Percentiles rank a stretch among this genome's conserved stretches.
Evolutionary conservation across 208 protist genomes (phyloP).

Genomic region (Leishmania amazonensis): DNA sequence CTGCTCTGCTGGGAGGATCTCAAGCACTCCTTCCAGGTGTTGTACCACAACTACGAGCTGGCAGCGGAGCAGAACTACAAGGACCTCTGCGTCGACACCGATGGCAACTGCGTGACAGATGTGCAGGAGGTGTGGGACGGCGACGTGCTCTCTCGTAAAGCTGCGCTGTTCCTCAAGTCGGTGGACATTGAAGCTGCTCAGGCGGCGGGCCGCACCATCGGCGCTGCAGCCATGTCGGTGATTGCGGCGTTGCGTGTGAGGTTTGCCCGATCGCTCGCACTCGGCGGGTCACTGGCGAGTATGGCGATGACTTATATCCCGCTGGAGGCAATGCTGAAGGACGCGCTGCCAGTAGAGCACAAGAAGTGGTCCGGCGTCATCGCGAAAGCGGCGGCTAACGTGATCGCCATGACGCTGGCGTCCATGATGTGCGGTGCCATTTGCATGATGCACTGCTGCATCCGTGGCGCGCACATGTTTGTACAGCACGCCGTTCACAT

Average conservation of each 20-base stretch:
- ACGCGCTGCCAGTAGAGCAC: slow-evolving; percentile 52
- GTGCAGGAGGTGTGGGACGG: slow-evolving; percentile 40
- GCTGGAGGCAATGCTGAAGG: slow-evolving; percentile 43
- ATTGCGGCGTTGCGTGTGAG: slow-evolving; percentile 64
- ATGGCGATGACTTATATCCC: slow-evolving; percentile 45
- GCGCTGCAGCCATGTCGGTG: slow-evolving; percentile 52
- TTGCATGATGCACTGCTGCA: slow-evolving; percentile 59
- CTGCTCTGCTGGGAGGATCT: slow-evolving; percentile 75
- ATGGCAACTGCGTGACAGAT: slow-evolving; percentile 58
- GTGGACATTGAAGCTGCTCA: slow-evolving; percentile 60
- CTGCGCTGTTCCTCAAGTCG: slow-evolving; percentile 53
- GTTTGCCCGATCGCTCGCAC: slow-evolving; percentile 55
- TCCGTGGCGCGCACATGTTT: slow-evolving; percentile 65
- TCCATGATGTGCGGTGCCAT: slow-evolving; percentile 38
- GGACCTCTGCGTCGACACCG: slow-evolving; percentile 52
- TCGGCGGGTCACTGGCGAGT: slow-evolving; percentile 64
- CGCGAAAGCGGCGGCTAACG: slow-evolving; percentile 28
- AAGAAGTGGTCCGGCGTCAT: slow-evolving; percentile 60
- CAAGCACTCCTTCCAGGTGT: slow-evolving; percentile 29
- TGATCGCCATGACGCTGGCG: slow-evolving; percentile 45
- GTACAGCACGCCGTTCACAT: slow-evolving; percentile 41
- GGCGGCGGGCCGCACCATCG: slow-evolving; percentile 41
- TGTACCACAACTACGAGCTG: slow-evolving; percentile 71
- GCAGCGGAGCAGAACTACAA: slow-evolving; percentile 54
- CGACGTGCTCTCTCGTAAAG: slow-evolving; percentile 65